Percentiles rank a stretch among this genome's conserved stretches.
These are phyloP conservation scores for Lippia alba DNA, from an alignment of 305 asterid genomes.

Conservation along the genomic window DNA sequence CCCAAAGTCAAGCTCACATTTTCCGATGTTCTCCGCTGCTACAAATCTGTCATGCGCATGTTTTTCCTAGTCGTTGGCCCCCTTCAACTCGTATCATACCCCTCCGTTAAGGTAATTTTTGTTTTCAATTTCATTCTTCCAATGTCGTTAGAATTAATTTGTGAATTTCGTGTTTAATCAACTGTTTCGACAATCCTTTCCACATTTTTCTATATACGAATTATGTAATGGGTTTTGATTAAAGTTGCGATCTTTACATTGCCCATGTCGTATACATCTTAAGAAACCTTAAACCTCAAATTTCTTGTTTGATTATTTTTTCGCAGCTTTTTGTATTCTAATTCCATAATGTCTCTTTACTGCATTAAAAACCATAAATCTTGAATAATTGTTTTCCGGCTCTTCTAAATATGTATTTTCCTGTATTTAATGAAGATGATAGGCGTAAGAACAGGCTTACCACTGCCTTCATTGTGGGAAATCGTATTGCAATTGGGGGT, in stretches of 20 bases:
- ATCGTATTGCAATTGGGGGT: conserved; percentile 67
- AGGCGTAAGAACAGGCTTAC: conserved; percentile 87
- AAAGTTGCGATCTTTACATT: conserved; percentile 23
- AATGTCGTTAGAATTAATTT: background rate
- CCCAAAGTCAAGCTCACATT: conserved; percentile 75
- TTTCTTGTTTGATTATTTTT: no score
- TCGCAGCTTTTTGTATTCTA: no score
- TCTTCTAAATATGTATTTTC: conserved; percentile 9
- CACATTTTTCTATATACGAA: background rate
- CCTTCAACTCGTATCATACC: conserved; percentile 89
- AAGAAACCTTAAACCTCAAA: no score
- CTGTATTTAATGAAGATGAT: conserved; percentile 56
- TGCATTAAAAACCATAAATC: background rate
- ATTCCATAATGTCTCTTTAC: background rate
- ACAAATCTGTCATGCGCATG: conserved; percentile 84
- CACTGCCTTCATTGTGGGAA: conserved; percentile 86
- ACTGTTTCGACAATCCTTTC: background rate
- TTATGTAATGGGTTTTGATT: conserved; percentile 23
- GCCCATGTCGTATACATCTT: background rate
- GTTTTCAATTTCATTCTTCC: conserved; percentile 12
- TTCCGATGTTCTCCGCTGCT: conserved; percentile 65
- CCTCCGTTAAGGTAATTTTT: conserved; percentile 60
- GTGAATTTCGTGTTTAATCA: conserved; percentile 12
- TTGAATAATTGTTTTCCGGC: conserved; percentile 1
- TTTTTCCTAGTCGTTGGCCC: conserved; percentile 89